Percentiles rank a stretch among this genome's conserved stretches.
Evolutionary conservation across 1,139 yeast species (phyloP).

Genomic region (Wickerhamomyces sp.): DNA sequence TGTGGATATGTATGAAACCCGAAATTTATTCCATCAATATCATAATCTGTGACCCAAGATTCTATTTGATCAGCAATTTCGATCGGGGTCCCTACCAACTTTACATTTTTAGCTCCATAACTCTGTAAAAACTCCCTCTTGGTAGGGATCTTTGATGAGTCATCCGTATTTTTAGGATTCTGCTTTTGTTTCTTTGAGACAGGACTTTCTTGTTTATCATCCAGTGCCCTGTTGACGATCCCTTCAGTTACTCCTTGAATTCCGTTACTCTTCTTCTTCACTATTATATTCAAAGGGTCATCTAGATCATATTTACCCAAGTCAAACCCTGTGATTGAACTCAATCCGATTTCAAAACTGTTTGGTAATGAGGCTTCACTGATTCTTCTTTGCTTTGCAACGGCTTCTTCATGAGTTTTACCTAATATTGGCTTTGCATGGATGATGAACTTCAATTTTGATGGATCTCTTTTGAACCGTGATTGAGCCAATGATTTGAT

Average conservation of each 20-base stretch:
- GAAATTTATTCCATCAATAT: conserved; percentile 28
- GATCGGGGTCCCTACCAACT: conserved; percentile 24
- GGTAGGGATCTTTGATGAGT: background rate
- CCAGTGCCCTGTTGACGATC: background rate
- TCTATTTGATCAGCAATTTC: conserved; percentile 27
- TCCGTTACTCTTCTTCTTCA: background rate
- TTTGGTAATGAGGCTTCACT: conserved; percentile 22
- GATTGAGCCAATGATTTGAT: conserved; percentile 23
- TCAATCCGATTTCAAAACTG: conserved; percentile 28
- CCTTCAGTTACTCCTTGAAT: conserved; percentile 1
- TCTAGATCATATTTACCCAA: conserved; percentile 22
- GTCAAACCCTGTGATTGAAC: conserved; percentile 30
- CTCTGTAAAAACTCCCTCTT: conserved; percentile 1
- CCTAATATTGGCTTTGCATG: conserved; percentile 24
- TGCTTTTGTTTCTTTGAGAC: background rate
- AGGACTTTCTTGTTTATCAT: background rate
- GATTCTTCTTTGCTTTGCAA: conserved; percentile 20
- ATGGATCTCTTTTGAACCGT: conserved; percentile 21
- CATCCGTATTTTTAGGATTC: background rate
- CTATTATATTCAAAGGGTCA: conserved; percentile 23
- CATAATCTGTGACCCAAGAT: conserved; percentile 24
- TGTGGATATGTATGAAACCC: conserved; percentile 25
- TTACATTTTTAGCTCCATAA: background rate
- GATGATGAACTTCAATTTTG: conserved; percentile 24
- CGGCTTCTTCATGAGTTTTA: conserved; percentile 27